phyloP scores from a whole-genome alignment of 2,329 filamentous ascomycete genomes.

The Penicillium aurantiogriseum region DNA sequence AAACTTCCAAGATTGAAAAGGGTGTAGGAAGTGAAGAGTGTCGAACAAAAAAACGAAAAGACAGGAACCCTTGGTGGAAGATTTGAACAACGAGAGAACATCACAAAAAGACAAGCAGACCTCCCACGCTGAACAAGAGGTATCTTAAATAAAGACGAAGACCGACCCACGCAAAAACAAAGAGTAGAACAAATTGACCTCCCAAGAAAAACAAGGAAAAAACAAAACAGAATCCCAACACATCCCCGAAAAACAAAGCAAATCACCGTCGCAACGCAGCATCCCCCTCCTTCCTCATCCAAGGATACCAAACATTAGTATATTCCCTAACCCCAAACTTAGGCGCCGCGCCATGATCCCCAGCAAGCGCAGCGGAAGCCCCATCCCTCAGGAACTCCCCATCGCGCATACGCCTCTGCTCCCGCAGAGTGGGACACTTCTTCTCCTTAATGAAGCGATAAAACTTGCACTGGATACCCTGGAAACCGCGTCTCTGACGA shows the following conservation, averaged over 20 bases:
- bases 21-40: neutral
- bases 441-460: slow-evolving; percentile 50
- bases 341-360: slow-evolving; percentile 11
- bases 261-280: neutral
- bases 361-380: slow-evolving; percentile 14
- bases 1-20: neutral
- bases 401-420: slow-evolving; percentile 42
- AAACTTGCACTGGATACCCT: slow-evolving; percentile 52
- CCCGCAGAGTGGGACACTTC: slow-evolving; percentile 45
- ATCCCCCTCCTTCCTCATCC: slow-evolving; percentile 38
- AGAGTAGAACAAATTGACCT: slow-evolving; percentile 16
- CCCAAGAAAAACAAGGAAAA: neutral
- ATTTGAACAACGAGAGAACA: slow-evolving; percentile 4
- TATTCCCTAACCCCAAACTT: slow-evolving; percentile 25
- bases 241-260: neutral
- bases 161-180: slow-evolving; percentile 11
- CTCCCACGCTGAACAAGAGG: slow-evolving; percentile 16
- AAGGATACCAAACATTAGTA: slow-evolving; percentile 43
- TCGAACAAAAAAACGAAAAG: neutral
- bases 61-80: slow-evolving; percentile 2
- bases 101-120: slow-evolving; percentile 5
- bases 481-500: slow-evolving; percentile 42
- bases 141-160: slow-evolving; percentile 17
- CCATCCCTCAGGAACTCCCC: slow-evolving; percentile 41
- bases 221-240: neutral